Evolutionary conservation across 2,329 filamentous ascomycete species (phyloP).

Genomic region (Xylariales sp.): DNA sequence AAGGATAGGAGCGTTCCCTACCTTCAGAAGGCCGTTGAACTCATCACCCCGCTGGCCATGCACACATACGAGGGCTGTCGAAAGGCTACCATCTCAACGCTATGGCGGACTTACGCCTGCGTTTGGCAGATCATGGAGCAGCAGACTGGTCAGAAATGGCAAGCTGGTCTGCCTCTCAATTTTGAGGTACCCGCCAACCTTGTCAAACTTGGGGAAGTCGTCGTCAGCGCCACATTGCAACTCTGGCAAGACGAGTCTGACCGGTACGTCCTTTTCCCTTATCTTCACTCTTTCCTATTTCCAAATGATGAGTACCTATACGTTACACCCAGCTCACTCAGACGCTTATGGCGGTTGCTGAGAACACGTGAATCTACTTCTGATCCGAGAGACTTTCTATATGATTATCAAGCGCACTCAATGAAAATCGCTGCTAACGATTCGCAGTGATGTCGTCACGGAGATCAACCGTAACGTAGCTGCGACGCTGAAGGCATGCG

Average conservation of each 20-base stretch:
- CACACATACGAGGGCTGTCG: constrained; percentile 91
- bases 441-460: constrained; percentile 72
- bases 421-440: constrained; percentile 32
- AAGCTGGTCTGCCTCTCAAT: constrained; percentile 79
- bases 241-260: constrained; percentile 89
- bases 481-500: constrained; percentile 84
- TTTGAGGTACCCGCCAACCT: constrained; percentile 74
- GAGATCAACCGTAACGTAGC: constrained; percentile 94
- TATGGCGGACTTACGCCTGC: constrained; percentile 90
- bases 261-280: constrained; percentile 61
- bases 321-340: constrained; percentile 99
- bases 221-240: constrained; percentile 77
- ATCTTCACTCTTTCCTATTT: constrained; percentile 18
- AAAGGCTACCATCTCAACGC: constrained; percentile 83
- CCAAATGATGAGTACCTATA: constrained; percentile 78
- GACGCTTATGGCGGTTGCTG: constrained; percentile 86
- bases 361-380: constrained; percentile 61
- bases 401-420: too few relatives aligned
- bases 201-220: constrained; percentile 77
- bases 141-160: constrained; percentile 75
- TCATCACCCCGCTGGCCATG: constrained; percentile 74
- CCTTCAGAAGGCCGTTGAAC: constrained; percentile 82
- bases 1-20: constrained; percentile 56
- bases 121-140: constrained; percentile 86
- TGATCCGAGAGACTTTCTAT: too few relatives aligned